Evolutionary conservation across 768 basidiomycete species (phyloP).

Genomic region (Boletus coccyginus): DNA sequence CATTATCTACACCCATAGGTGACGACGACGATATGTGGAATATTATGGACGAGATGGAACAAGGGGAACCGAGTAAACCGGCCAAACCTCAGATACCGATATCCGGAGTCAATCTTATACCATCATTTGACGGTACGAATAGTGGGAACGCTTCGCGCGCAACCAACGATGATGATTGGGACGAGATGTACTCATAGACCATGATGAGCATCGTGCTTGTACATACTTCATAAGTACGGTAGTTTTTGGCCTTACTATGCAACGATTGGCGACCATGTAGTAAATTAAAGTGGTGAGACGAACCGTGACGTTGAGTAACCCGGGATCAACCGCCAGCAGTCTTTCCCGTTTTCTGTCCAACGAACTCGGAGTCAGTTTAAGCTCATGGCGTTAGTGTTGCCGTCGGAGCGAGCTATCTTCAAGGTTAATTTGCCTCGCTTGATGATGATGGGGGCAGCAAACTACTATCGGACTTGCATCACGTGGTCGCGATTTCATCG

Average conservation of each 20-base stretch:
- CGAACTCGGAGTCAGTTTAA: conserved; percentile 2
- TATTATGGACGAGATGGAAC: conserved; percentile 56
- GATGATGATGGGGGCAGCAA: no score
- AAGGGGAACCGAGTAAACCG: conserved; percentile 8
- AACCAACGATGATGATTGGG: conserved; percentile 54
- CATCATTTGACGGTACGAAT: conserved; percentile 10
- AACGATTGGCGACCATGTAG: no score
- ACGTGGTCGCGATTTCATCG: conserved; percentile 7
- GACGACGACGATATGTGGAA: conserved; percentile 76
- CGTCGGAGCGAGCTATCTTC: no score
- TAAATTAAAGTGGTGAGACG: no score
- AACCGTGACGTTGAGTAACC: no score
- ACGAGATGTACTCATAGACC: conserved; percentile 58
- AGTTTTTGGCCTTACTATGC: no score
- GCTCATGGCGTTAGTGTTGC: not conserved
- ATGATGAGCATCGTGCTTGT: not conserved
- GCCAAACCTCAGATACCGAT: conserved; percentile 19
- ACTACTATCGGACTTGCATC: not conserved
- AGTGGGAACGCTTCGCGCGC: conserved; percentile 13
- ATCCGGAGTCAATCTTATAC: conserved; percentile 20
- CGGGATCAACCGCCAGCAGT: no score
- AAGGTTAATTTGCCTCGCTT: no score
- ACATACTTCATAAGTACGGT: not conserved
- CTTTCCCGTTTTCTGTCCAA: conserved; percentile 1
- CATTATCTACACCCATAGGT: conserved; percentile 10